Percentiles rank a stretch among this genome's conserved stretches.
Evolutionary conservation across 768 basidiomycete species (phyloP).

Genomic region (Coprinopsis sp.): DNA sequence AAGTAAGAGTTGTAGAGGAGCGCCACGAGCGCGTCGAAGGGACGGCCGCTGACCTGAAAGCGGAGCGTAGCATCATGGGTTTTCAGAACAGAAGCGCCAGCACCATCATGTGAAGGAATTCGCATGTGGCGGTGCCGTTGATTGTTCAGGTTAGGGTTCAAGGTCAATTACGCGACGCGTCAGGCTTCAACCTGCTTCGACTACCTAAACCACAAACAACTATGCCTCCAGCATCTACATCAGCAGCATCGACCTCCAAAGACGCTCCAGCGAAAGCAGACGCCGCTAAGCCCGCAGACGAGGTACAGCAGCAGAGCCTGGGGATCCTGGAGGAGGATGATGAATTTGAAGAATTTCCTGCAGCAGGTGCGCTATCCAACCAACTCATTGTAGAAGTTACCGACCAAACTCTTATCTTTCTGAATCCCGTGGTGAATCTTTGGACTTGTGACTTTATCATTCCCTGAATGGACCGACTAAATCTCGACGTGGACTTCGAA

Average conservation of each 20-base stretch:
- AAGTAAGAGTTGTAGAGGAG: no score
- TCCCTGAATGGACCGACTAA: not conserved
- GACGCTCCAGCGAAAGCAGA: conserved; percentile 1
- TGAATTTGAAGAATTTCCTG: conserved; percentile 92
- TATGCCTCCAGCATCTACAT: no score
- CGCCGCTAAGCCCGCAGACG: not conserved
- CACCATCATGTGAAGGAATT: no score
- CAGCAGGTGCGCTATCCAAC: conserved; percentile 68
- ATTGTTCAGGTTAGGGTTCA: no score
- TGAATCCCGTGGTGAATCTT: no score
- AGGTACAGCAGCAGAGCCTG: conserved; percentile 31
- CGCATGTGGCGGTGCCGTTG: no score
- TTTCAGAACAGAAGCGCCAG: no score
- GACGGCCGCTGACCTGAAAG: no score
- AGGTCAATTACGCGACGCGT: conserved; percentile 10
- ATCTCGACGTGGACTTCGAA: not conserved
- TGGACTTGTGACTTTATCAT: not conserved
- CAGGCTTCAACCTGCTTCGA: no score
- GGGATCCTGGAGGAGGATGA: conserved; percentile 96
- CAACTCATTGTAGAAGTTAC: no score
- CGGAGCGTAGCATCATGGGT: not conserved
- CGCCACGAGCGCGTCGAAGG: conserved; percentile 2
- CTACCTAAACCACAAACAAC: no score
- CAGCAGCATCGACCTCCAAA: conserved; percentile 6
- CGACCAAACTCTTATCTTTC: not conserved